Base-by-base conservation (phyloP, 2,329 filamentous ascomycete genomes). In the Verruconis gallopava region DNA sequence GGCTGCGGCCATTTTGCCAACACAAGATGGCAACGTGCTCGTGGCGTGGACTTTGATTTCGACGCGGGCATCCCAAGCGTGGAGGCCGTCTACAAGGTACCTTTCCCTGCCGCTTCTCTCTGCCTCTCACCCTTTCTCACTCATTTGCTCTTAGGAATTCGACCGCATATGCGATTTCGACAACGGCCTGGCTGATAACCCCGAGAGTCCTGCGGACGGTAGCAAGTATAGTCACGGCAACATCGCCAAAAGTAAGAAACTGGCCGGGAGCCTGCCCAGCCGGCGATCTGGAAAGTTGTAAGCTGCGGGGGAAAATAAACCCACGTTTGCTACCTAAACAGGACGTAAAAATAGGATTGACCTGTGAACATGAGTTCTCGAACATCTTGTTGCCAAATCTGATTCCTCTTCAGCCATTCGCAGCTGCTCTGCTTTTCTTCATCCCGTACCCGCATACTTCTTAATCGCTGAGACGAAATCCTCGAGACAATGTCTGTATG, bases 1-100 rank as follows among this genome's bases (percentile, higher is more conserved):
- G 91, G 91, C 53, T 91, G 83, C 57, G 91, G 89, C 49, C 98
- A 91, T 91, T 77, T 79, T 55, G 85, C 81, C 48, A 75, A 78
- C 60, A 98, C 91, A 43, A 80, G 91, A 65, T 98, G 89, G 89
- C 86, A 98, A 71, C 79, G 91, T 53, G 78, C 79, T 46, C 85
- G 83, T 41, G 91, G 91, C 51, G 78, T 89, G 58, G 83, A 81
- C 50, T 98, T 98, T 79, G 86, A 88, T 19, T 67, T 93, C 47
- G 82, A 95, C 56, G 77, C 83, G 42, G 69, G 77, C 47, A 68
- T 93, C 48, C 43, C 43, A 18, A 86, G 81, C 2, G 86, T 89
- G 15, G 91, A 98, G 65, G 80, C 79, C 51, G 81, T 98, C 22
- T 63, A 75, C 50, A 73, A 79, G 62, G 63, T 81, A 11, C 9